Evolutionary conservation across 495 filamentous ascomycete species (phyloP).

Genomic region (Hyphodiscus hymeniophilus): DNA sequence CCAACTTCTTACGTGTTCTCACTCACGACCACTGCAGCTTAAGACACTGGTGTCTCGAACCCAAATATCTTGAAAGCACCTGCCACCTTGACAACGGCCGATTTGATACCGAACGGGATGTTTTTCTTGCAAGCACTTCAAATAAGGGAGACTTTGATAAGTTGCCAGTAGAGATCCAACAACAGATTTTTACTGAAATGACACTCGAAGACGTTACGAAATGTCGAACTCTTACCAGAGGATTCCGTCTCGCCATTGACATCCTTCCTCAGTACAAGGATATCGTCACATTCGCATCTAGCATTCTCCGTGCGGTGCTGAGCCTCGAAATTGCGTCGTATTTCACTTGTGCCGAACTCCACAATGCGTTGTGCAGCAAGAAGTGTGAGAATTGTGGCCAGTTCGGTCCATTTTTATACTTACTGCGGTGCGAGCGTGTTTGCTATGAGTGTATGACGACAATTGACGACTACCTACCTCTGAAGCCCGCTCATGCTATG

Average conservation of each 20-base stretch:
- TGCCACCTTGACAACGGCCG: neutral
- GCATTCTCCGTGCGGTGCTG: neutral
- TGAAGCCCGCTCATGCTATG: neutral
- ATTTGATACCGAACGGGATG: neutral
- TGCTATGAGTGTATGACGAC: neutral
- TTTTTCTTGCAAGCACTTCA: neutral
- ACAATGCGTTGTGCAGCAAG: neutral
- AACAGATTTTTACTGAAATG: neutral
- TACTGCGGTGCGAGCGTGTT: neutral
- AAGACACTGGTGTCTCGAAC: neutral
- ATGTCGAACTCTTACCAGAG: neutral
- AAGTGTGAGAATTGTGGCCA: neutral
- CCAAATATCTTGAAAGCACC: neutral
- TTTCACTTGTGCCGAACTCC: neutral
- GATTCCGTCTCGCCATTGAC: neutral
- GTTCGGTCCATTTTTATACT: neutral
- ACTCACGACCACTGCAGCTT: too few species aligned
- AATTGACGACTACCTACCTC: neutral
- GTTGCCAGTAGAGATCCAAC: neutral
- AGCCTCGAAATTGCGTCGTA: neutral
- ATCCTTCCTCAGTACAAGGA: neutral
- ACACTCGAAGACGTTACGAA: neutral
- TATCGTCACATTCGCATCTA: neutral
- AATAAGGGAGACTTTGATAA: neutral
- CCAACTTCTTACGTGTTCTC: too few species aligned